Percentiles rank a stretch among this genome's conserved stretches.
phyloP scores from a whole-genome alignment of 2,329 filamentous ascomycete genomes.

The Diaporthe eres region DNA sequence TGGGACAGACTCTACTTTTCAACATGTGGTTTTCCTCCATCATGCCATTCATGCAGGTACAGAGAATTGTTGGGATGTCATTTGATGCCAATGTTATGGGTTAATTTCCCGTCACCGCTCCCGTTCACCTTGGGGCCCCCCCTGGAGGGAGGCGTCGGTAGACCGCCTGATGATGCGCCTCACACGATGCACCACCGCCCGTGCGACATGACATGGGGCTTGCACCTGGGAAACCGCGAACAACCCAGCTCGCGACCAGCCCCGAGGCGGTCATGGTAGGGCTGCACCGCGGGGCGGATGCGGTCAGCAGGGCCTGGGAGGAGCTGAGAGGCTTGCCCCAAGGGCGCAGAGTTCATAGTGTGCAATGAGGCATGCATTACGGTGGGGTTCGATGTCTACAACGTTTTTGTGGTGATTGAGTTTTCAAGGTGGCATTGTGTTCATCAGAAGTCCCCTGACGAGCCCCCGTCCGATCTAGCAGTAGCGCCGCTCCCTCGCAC shows the following conservation, averaged over 20 bases:
- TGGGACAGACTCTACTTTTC: neutral
- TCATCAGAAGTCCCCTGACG: constrained; percentile 19
- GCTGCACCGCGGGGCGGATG: constrained; percentile 8
- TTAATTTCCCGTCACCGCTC: constrained; percentile 33
- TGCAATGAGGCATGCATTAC: neutral
- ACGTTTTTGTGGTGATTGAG: neutral
- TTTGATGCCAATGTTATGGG: constrained; percentile 30
- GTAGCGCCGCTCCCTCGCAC: constrained; percentile 11
- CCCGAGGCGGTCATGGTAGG: neutral
- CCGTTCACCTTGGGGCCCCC: neutral
- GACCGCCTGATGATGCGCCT: constrained; percentile 30
- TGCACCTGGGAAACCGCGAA: neutral
- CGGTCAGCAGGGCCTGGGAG: neutral
- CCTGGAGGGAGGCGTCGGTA: neutral
- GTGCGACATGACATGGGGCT: neutral
- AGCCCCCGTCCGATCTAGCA: constrained; percentile 3
- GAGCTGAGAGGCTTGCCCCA: neutral
- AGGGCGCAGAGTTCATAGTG: neutral
- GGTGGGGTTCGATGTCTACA: neutral
- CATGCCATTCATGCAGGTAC: constrained; percentile 30
- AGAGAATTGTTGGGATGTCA: constrained; percentile 10
- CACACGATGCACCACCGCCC: constrained; percentile 22
- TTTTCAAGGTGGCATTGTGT: constrained; percentile 4
- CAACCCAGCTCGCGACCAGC: neutral
- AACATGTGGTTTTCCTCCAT: neutral